phyloP scores from a whole-genome alignment of 352 stramenopile species.

The Blastocystis sp. region DNA sequence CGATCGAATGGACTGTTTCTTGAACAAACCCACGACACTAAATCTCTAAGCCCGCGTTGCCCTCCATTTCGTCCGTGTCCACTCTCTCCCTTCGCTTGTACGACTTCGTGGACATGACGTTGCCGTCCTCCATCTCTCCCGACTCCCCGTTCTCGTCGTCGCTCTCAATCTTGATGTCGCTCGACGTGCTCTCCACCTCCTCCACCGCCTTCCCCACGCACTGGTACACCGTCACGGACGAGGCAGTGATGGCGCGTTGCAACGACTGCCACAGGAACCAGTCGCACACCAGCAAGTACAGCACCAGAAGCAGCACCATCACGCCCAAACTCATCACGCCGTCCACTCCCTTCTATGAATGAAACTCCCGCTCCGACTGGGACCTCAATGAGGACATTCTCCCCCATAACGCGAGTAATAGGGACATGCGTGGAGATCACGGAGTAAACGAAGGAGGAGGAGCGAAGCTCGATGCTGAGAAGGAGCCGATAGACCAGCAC shows the following conservation, averaged over 20 bases:
- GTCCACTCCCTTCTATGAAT: slow-evolving; percentile 46
- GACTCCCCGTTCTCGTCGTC: slow-evolving; percentile 20
- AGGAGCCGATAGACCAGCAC: slow-evolving; percentile 25
- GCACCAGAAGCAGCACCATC: not conserved
- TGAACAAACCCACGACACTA: slow-evolving; percentile 2
- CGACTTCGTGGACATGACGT: slow-evolving; percentile 38
- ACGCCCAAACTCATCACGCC: not conserved
- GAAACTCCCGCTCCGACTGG: not conserved
- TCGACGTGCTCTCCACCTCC: slow-evolving; percentile 46
- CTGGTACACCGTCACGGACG: slow-evolving; percentile 28
- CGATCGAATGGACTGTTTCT: not conserved
- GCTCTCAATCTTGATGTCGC: slow-evolving; percentile 62
- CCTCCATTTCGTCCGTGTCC: slow-evolving; percentile 51
- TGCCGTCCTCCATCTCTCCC: not conserved
- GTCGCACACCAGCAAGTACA: not conserved
- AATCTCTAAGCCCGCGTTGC: slow-evolving; percentile 63
- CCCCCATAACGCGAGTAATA: slow-evolving; percentile 15
- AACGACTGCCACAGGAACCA: not conserved
- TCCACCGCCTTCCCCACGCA: not conserved
- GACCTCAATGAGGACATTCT: slow-evolving; percentile 41
- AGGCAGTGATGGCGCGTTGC: not conserved
- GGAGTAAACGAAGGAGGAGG: slow-evolving; percentile 17
- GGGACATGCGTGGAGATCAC: not conserved
- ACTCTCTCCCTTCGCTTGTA: slow-evolving; percentile 9
- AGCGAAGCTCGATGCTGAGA: slow-evolving; percentile 19